Conservation (phyloP, 768 basidiomycete genomes). For the Russula abietina region DNA sequence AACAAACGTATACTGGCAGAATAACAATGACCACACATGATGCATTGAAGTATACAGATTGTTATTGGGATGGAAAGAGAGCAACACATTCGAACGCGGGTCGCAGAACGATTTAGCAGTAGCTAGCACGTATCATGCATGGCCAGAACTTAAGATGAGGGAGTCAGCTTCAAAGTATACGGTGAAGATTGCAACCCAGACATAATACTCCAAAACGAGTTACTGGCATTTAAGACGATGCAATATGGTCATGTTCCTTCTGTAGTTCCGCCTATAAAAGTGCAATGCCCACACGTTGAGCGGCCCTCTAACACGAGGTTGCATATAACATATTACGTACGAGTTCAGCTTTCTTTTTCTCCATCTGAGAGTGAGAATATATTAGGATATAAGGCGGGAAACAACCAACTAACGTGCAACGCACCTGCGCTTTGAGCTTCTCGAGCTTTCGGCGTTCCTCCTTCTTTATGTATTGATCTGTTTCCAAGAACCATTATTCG, state of each 20-base stretch:
- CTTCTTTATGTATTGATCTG: constrained; percentile 59
- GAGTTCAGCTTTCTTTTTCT: constrained; percentile 32
- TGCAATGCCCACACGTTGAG: neutral
- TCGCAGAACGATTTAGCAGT: neutral
- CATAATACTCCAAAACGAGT: neutral
- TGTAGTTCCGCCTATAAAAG: constrained; percentile 30
- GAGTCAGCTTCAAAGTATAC: neutral
- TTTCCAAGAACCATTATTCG: constrained; percentile 8
- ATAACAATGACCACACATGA: neutral
- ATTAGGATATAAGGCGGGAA: neutral
- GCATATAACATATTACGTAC: constrained; percentile 24
- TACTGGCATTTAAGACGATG: neutral
- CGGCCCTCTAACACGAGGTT: neutral
- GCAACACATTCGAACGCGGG: neutral
- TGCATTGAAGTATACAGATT: neutral
- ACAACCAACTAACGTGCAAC: constrained; percentile 19
- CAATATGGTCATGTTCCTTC: constrained; percentile 28
- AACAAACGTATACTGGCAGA: neutral
- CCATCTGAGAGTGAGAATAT: constrained; percentile 26
- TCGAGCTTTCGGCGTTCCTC: constrained; percentile 53
- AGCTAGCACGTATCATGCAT: neutral
- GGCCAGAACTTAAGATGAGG: neutral
- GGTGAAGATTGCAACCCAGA: neutral
- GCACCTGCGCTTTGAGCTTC: constrained; percentile 54
- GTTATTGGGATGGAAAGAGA: neutral